These are phyloP conservation scores for Backusella sp. DNA, from an alignment of 192 early-diverging fungal genomes.

Conservation along the genomic window DNA sequence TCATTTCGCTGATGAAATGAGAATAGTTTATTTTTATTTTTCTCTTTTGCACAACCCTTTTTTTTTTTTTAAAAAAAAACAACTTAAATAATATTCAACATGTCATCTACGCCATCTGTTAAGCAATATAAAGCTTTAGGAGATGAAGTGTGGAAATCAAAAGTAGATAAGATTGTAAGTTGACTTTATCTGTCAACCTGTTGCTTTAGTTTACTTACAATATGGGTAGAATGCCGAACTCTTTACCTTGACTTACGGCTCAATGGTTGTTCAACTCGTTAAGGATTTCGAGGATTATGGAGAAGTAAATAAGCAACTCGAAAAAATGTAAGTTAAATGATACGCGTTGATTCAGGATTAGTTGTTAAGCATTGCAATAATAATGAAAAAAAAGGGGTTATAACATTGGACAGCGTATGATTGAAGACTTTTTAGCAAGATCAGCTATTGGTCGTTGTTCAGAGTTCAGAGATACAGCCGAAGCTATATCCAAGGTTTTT, in stretches of 20 bases:
- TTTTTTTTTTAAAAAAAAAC: neutral
- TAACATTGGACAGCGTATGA: conserved; percentile 92
- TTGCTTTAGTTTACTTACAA: conserved; percentile 8
- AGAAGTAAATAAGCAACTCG: conserved; percentile 94
- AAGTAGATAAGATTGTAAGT: conserved; percentile 92
- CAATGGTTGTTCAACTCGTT: conserved; percentile 90
- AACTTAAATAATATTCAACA: neutral
- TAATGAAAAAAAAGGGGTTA: conserved; percentile 74
- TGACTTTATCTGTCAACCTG: neutral
- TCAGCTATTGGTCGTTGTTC: conserved; percentile 76
- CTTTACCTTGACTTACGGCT: conserved; percentile 97
- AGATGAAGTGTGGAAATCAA: conserved; percentile 95
- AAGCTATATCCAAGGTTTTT: conserved; percentile 87
- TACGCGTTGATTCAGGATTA: neutral
- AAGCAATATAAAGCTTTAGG: conserved; percentile 81
- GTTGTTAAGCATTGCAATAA: neutral
- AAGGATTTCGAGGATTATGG: conserved; percentile 92
- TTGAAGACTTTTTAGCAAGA: conserved; percentile 95
- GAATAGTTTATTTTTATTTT: neutral
- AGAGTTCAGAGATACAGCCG: conserved; percentile 90
- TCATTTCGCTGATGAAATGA: no score
- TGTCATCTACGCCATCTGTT: conserved; percentile 30
- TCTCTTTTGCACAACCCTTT: neutral
- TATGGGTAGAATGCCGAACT: conserved; percentile 79
- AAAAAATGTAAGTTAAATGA: conserved; percentile 78